Evolutionary conservation across 2,329 filamentous ascomycete species (phyloP).

Genomic region (Epichloe coenophiala): DNA sequence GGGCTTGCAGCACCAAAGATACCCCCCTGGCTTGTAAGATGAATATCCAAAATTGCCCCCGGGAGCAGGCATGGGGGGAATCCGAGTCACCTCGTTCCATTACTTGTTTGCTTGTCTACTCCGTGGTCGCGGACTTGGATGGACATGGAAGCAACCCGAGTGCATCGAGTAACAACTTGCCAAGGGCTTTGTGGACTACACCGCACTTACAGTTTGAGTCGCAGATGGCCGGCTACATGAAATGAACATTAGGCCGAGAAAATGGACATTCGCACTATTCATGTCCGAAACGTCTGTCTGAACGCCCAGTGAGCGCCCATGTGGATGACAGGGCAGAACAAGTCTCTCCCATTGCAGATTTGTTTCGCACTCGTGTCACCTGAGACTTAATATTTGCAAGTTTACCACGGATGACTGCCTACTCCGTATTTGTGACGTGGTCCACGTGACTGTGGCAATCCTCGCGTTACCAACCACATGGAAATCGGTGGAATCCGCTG

Average conservation of each 20-base stretch:
- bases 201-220: not conserved
- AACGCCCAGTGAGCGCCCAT: no score
- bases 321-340: not conserved
- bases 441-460: conserved; percentile 4
- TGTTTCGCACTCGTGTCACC: not conserved
- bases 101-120: not conserved
- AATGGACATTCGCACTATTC: not conserved
- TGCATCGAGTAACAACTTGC: not conserved
- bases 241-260: not conserved
- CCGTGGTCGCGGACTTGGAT: not conserved
- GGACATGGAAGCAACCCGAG: not conserved
- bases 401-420: no score
- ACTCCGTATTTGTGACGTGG: no score
- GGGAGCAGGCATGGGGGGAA: not conserved
- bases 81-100: not conserved
- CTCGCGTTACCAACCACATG: not conserved
- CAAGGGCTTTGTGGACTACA: not conserved
- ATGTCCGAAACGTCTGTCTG: not conserved
- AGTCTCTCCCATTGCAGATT: no score
- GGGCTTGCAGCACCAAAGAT: not conserved
- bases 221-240: not conserved
- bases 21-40: not conserved
- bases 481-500: conserved; percentile 10
- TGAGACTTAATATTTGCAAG: no score
- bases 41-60: not conserved